phyloP scores from a whole-genome alignment of 164 flowering plant genomes.

The Cinnamomum micranthum region DNA sequence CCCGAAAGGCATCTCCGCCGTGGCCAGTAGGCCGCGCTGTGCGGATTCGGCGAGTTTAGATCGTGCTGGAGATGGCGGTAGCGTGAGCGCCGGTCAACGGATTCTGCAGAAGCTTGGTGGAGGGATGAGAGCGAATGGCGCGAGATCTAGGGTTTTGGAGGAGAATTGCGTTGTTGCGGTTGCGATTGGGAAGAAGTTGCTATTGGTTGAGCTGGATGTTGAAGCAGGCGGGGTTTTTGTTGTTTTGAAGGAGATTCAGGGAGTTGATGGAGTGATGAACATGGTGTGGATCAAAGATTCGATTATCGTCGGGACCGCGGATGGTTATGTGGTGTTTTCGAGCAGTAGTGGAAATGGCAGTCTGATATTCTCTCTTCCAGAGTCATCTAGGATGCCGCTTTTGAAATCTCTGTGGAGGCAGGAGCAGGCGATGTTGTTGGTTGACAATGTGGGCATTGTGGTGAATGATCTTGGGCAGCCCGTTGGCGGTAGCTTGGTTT shows the following conservation, averaged over 20 bases:
- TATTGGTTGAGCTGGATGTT: slow-evolving; percentile 48
- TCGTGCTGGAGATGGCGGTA: neutral
- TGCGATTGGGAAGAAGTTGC: slow-evolving; percentile 50
- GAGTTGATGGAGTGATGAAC: slow-evolving; percentile 51
- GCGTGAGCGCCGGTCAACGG: slow-evolving; percentile 26
- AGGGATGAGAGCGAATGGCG: slow-evolving; percentile 44
- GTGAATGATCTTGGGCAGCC: slow-evolving; percentile 78
- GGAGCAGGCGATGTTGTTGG: slow-evolving; percentile 63
- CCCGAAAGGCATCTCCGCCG: slow-evolving; percentile 40
- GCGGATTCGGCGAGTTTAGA: neutral
- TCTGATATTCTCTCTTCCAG: slow-evolving; percentile 72
- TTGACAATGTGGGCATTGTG: slow-evolving; percentile 82
- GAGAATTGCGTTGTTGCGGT: slow-evolving; percentile 40
- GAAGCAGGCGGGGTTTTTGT: slow-evolving; percentile 28
- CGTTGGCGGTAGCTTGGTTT: slow-evolving; percentile 84
- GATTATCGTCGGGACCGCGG: slow-evolving; percentile 57
- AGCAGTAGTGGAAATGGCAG: slow-evolving; percentile 54
- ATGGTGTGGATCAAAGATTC: slow-evolving; percentile 89
- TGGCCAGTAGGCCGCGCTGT: slow-evolving; percentile 36
- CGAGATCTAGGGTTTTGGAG: slow-evolving; percentile 25
- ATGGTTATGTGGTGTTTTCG: slow-evolving; percentile 65
- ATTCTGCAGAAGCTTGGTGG: slow-evolving; percentile 47
- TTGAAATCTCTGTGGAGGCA: slow-evolving; percentile 57
- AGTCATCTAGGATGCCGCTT: slow-evolving; percentile 43
- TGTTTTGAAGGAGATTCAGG: slow-evolving; percentile 62